Conservation (phyloP, 208 protist genomes). For the Spongospora subterranea region DNA sequence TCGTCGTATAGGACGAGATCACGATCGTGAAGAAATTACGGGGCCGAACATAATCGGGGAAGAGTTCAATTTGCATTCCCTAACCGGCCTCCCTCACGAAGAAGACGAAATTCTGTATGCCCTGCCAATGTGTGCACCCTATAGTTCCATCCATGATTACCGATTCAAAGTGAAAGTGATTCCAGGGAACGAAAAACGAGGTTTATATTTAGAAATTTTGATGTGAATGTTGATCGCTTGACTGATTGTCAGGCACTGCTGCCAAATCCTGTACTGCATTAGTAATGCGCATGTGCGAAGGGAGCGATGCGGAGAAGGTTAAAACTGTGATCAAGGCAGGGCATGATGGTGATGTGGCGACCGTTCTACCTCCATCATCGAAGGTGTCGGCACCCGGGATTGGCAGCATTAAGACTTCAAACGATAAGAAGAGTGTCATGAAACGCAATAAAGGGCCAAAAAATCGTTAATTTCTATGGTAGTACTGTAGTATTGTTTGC, state of each 20-base stretch:
- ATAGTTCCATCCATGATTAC: background rate
- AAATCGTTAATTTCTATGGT: no score
- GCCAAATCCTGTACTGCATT: background rate
- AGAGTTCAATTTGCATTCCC: slow-evolving; percentile 43
- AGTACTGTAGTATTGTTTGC: no score
- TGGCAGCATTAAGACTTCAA: background rate
- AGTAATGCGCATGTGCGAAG: background rate
- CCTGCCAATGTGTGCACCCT: slow-evolving; percentile 46
- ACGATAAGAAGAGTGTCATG: background rate
- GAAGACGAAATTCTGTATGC: slow-evolving; percentile 18
- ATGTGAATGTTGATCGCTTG: background rate
- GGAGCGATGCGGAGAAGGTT: background rate
- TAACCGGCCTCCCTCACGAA: background rate
- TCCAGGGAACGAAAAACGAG: background rate
- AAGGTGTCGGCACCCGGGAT: slow-evolving; percentile 31
- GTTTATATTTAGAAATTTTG: background rate
- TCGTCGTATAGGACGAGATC: slow-evolving; percentile 43
- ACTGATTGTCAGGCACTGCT: background rate
- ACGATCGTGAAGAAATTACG: background rate
- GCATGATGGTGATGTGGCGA: background rate
- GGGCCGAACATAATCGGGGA: background rate
- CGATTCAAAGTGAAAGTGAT: slow-evolving; percentile 35
- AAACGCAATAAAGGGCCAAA: no score
- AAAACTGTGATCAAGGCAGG: background rate
- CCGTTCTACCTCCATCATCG: background rate